Conservation (phyloP, 352 stramenopile genomes). For the Globisporangium perplexum region DNA sequence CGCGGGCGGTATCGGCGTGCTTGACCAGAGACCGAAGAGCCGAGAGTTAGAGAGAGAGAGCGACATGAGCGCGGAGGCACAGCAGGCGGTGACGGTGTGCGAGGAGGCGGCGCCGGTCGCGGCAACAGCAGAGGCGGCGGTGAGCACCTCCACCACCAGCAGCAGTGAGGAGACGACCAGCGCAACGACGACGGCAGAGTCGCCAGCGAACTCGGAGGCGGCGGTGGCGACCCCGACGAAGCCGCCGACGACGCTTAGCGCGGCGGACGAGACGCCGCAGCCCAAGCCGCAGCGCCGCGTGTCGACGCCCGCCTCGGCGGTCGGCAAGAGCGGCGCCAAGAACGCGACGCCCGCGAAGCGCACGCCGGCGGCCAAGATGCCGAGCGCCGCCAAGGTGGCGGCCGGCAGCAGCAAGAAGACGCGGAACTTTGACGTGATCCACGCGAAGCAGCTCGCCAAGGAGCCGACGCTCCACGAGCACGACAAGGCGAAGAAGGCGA, state of each 20-base stretch:
- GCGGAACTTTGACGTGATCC: slow-evolving; percentile 13
- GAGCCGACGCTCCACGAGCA: slow-evolving; percentile 11
- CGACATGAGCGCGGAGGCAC: too few species aligned
- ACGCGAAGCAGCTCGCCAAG: slow-evolving; percentile 11
- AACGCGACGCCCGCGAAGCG: slow-evolving; percentile 7
- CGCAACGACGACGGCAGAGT: too few species aligned
- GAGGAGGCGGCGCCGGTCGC: background rate
- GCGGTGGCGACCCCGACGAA: background rate
- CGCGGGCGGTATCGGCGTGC: too few species aligned
- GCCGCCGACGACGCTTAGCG: background rate
- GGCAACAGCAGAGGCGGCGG: too few species aligned
- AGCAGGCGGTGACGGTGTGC: too few species aligned
- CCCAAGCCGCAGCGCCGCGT: slow-evolving; percentile 9
- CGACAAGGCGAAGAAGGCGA: slow-evolving; percentile 11
- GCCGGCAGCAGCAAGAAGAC: slow-evolving; percentile 8
- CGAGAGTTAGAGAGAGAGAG: too few species aligned
- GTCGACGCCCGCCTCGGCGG: slow-evolving; percentile 1
- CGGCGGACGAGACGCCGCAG: slow-evolving; percentile 4
- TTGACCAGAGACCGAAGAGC: too few species aligned
- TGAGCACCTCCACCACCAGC: too few species aligned
- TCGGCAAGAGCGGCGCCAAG: slow-evolving; percentile 8
- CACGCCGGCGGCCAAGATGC: slow-evolving; percentile 10
- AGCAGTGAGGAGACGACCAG: too few species aligned
- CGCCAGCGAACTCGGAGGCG: background rate
- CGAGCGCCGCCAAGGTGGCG: slow-evolving; percentile 9